Conservation (phyloP, 306 rosid species). For the Quercus rubra region DNA sequence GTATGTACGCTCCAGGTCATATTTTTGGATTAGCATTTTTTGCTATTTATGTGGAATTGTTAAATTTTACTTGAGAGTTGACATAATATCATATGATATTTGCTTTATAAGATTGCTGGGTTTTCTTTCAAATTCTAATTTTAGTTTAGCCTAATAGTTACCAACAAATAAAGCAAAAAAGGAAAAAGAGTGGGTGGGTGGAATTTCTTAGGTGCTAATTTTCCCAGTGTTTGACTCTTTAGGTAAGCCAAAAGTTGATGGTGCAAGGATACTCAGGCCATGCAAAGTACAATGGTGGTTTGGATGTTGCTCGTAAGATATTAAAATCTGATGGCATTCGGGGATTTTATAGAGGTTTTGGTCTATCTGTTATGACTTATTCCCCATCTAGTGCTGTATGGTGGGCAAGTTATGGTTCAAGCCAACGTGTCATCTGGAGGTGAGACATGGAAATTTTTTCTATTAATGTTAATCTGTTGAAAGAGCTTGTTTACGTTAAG, state of each 20-base stretch:
- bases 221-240: conserved; percentile 14
- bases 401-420: conserved; percentile 98
- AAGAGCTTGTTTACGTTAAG: conserved; percentile 1
- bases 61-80: background rate
- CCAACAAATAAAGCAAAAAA: background rate
- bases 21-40: background rate
- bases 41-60: background rate
- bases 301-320: conserved; percentile 78
- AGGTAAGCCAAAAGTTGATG: conserved; percentile 93
- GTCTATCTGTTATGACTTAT: conserved; percentile 86
- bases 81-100: background rate
- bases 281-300: conserved; percentile 69
- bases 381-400: conserved; percentile 93
- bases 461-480: conserved; percentile 10
- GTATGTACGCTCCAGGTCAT: conserved; percentile 33
- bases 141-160: background rate
- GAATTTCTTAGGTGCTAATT: conserved; percentile 10
- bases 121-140: background rate
- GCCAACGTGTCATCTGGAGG: conserved; percentile 93
- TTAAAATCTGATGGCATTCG: conserved; percentile 61
- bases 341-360: conserved; percentile 89
- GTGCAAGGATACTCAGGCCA: conserved; percentile 94
- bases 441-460: conserved; percentile 50
- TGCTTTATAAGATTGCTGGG: background rate
- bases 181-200: background rate